Percentiles rank a stretch among this genome's conserved stretches.
Conservation (phyloP, 1,139 yeast species). For the Meyerozyma carpophila region DNA sequence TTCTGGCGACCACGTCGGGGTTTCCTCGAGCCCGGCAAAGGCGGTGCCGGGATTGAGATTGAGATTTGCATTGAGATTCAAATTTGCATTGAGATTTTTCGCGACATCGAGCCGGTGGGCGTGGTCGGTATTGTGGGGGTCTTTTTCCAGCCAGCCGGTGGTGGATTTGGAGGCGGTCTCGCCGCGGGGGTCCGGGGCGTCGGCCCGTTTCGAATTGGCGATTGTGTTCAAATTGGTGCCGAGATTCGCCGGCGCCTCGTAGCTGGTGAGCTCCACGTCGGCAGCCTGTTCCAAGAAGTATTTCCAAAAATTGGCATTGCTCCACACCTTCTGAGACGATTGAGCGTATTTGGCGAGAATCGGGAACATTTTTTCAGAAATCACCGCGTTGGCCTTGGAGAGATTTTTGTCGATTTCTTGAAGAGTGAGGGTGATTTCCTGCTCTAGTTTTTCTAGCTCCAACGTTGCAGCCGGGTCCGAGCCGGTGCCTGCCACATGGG, state of each 20-base stretch:
- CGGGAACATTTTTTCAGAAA: constrained; percentile 60
- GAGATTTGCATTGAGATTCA: too few species aligned
- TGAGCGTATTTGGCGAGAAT: constrained; percentile 52
- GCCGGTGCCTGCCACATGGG: constrained; percentile 9
- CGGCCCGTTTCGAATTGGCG: constrained; percentile 12
- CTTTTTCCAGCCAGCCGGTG: constrained; percentile 3
- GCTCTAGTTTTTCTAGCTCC: constrained; percentile 72
- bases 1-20: constrained; percentile 6
- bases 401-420: constrained; percentile 78
- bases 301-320: constrained; percentile 66
- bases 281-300: constrained; percentile 72
- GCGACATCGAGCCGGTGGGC: constrained; percentile 11
- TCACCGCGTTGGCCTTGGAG: constrained; percentile 56
- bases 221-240: constrained; percentile 14
- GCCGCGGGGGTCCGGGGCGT: constrained; percentile 5
- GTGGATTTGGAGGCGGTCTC: constrained; percentile 1
- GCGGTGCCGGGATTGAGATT: constrained; percentile 3
- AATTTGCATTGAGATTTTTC: background rate
- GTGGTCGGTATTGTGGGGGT: constrained; percentile 15
- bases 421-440: constrained; percentile 69
- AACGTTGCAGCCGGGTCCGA: constrained; percentile 30
- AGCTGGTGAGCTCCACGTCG: constrained; percentile 56
- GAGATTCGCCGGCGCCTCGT: constrained; percentile 42
- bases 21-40: constrained; percentile 7
- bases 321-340: constrained; percentile 54